Conservation (phyloP, 345 rosid genomes). For the Populus deltoides region DNA sequence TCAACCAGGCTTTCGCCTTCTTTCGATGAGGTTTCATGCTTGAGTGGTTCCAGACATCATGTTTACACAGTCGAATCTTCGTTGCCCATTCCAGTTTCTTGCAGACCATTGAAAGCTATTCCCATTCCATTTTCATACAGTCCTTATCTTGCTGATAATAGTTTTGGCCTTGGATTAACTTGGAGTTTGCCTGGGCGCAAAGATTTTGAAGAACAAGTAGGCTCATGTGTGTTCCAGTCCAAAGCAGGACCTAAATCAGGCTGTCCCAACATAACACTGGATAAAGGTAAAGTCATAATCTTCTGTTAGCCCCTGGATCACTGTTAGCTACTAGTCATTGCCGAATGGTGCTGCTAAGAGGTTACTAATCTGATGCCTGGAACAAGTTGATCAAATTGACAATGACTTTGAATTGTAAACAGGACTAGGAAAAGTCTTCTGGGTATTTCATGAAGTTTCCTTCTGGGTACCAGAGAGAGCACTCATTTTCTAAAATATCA, state of each 20-base stretch:
- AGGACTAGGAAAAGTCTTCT: neutral
- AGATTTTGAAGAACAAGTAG: constrained; percentile 6
- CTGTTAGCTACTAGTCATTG: neutral
- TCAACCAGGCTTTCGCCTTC: constrained; percentile 33
- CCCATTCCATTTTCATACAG: constrained; percentile 56
- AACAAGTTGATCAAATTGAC: neutral
- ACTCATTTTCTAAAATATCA: neutral
- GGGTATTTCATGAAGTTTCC: neutral
- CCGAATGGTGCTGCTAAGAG: neutral
- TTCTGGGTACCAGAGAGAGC: neutral
- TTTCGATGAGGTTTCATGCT: constrained; percentile 42
- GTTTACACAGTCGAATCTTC: constrained; percentile 44
- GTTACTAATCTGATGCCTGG: neutral
- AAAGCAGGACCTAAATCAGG: neutral
- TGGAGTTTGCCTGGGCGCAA: constrained; percentile 40
- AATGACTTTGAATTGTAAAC: neutral
- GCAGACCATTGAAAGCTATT: constrained; percentile 41
- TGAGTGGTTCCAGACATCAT: constrained; percentile 40
- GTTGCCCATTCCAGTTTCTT: constrained; percentile 26
- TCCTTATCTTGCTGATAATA: constrained; percentile 49
- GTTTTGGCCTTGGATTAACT: constrained; percentile 59
- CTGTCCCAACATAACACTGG: neutral
- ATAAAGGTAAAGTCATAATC: neutral
- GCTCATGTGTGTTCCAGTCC: neutral
- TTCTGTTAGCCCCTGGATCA: neutral